A percentile compares a stretch with the other conserved stretches of the same genome.
Evolutionary conservation across 768 basidiomycete genomes (phyloP).

Genomic region (Leccinum incarnatum): DNA sequence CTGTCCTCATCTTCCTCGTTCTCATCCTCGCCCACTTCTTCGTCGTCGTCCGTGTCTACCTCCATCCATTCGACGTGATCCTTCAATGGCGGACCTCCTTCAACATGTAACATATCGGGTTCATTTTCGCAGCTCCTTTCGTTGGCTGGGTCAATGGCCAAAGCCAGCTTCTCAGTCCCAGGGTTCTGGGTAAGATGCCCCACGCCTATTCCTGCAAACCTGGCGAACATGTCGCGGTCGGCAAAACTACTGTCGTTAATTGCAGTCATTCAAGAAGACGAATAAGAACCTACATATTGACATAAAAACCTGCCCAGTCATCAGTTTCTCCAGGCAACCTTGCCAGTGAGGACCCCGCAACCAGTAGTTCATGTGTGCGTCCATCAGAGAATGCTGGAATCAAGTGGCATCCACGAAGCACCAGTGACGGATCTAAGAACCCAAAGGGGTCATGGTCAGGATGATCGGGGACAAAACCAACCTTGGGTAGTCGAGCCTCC

Average conservation of each 20-base stretch:
- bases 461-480: neutral
- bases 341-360: neutral
- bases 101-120: too few relatives aligned
- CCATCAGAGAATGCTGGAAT: neutral
- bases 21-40: too few relatives aligned
- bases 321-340: neutral
- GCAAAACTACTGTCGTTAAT: neutral
- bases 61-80: too few relatives aligned
- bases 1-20: too few relatives aligned
- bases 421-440: neutral
- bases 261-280: neutral
- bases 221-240: neutral
- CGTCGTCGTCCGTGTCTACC: too few relatives aligned
- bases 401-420: neutral
- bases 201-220: neutral
- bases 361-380: neutral
- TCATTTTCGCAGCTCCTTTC: too few relatives aligned
- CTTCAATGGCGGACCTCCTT: too few relatives aligned
- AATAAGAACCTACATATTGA: slow-evolving; percentile 4
- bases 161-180: too few relatives aligned
- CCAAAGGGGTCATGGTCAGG: neutral
- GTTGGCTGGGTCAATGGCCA: too few relatives aligned
- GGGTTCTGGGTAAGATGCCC: neutral
- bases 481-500: too few relatives aligned
- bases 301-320: neutral